A percentile compares a stretch with the other conserved stretches of the same genome.
Evolutionary conservation across 2,329 filamentous ascomycete genomes (phyloP).

Genomic region (Claviceps sp.): DNA sequence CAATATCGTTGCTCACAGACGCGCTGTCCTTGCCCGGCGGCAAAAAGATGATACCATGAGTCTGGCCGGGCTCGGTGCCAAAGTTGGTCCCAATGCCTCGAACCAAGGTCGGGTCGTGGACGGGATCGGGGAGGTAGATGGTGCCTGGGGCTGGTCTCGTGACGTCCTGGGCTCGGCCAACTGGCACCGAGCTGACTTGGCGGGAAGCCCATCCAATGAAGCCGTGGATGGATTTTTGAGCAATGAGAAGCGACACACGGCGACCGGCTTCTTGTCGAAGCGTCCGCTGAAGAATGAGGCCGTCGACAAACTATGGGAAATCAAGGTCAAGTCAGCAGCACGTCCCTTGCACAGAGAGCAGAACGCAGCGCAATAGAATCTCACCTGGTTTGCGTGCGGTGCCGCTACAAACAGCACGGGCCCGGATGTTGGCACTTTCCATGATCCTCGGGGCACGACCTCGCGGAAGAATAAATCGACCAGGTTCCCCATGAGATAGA

Average conservation of each 20-base stretch:
- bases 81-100: conserved; percentile 75
- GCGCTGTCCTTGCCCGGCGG: conserved; percentile 67
- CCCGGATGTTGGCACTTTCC: conserved; percentile 80
- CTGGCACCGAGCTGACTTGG: conserved; percentile 80
- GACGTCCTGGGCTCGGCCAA: conserved; percentile 79
- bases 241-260: conserved; percentile 83
- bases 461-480: conserved; percentile 97
- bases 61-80: conserved; percentile 53
- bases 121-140: conserved; percentile 79
- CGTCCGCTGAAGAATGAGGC: conserved; percentile 81
- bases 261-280: conserved; percentile 76
- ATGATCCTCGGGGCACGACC: conserved; percentile 85
- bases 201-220: conserved; percentile 83
- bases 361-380: conserved; percentile 8
- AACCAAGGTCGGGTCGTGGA: conserved; percentile 70
- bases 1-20: conserved; percentile 71
- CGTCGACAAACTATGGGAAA: conserved; percentile 72
- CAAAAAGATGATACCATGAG: conserved; percentile 74
- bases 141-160: conserved; percentile 67
- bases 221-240: conserved; percentile 87
- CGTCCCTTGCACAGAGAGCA: not conserved
- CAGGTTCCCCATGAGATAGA: conserved; percentile 67
- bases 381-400: conserved; percentile 87
- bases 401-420: conserved; percentile 93
- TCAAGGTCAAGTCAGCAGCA: not conserved